A percentile compares a stretch with the other conserved stretches of the same genome.
These are phyloP conservation scores for Xylaria palmicola DNA, from an alignment of 495 filamentous ascomycete species.

Conservation along the genomic window DNA sequence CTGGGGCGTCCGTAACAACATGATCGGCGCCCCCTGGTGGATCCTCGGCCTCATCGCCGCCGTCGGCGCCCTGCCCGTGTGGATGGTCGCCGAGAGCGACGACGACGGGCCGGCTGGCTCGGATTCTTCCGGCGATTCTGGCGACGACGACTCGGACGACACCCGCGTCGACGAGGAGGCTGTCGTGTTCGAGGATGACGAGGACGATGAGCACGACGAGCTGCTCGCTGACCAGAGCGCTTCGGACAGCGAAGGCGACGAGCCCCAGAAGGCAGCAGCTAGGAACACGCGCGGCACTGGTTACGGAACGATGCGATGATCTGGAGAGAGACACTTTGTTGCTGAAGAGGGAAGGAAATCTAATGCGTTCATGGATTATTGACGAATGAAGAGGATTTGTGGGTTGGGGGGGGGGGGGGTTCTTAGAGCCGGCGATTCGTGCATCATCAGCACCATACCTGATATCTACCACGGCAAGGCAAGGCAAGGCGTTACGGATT, in stretches of 20 bases:
- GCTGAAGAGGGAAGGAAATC: no score
- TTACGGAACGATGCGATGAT: constrained; percentile 5
- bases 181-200: constrained; percentile 16
- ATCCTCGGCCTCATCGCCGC: constrained; percentile 57
- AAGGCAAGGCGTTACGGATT: constrained; percentile 23
- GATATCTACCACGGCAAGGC: not conserved
- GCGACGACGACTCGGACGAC: constrained; percentile 32
- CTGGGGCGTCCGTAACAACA: constrained; percentile 66
- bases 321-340: not conserved
- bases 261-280: not conserved
- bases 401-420: no score
- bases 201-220: constrained; percentile 10
- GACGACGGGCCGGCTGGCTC: constrained; percentile 51
- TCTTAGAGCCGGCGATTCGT: not conserved
- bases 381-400: not conserved
- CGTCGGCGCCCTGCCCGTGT: constrained; percentile 64
- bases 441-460: not conserved
- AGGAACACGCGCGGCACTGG: not conserved
- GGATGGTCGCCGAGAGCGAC: constrained; percentile 72
- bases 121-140: constrained; percentile 34
- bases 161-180: constrained; percentile 15
- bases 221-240: not conserved
- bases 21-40: constrained; percentile 80
- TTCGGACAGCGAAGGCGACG: not conserved
- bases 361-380: not conserved